A percentile compares a stretch with the other conserved stretches of the same genome.
phyloP scores from a whole-genome alignment of 352 stramenopile species.

The Globisporangium iwayamae region DNA sequence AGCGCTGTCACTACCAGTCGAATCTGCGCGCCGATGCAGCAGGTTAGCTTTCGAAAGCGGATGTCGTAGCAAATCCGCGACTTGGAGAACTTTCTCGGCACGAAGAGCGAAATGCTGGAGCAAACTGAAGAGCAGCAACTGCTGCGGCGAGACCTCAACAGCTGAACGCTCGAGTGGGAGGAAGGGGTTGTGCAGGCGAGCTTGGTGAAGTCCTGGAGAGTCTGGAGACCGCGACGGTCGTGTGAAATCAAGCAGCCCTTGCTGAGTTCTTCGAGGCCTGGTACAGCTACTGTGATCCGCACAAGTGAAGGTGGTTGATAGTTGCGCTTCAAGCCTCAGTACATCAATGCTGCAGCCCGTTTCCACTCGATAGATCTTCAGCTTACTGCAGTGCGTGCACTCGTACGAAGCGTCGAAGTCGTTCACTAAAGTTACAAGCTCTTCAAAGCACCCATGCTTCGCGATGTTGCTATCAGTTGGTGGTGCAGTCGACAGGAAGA shows the following conservation, averaged over 20 bases:
- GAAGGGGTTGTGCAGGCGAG: not conserved
- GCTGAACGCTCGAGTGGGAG: not conserved
- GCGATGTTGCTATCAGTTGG: not conserved
- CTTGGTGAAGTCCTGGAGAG: not conserved
- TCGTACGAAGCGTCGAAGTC: not conserved
- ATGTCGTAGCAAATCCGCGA: constrained; percentile 24
- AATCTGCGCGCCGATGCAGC: constrained; percentile 3
- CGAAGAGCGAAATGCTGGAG: constrained; percentile 20
- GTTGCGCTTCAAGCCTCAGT: constrained; percentile 5
- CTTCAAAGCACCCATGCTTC: not conserved
- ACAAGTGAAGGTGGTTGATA: not conserved
- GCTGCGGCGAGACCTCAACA: not conserved
- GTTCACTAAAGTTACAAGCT: not conserved
- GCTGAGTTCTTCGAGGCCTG: not conserved
- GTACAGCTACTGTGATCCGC: not conserved
- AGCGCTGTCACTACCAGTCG: not conserved
- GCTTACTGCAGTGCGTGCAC: not conserved
- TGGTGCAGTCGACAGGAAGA: not conserved
- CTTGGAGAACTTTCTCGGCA: constrained; percentile 22
- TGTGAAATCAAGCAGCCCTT: constrained; percentile 9
- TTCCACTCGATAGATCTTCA: constrained; percentile 14
- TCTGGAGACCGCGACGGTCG: not conserved
- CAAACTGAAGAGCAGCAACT: constrained; percentile 14
- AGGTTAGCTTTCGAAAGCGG: constrained; percentile 10
- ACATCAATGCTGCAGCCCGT: not conserved